These are phyloP conservation scores for Mortierella sp. DNA, from an alignment of 371 early-diverging fungal species.

Conservation along the genomic window DNA sequence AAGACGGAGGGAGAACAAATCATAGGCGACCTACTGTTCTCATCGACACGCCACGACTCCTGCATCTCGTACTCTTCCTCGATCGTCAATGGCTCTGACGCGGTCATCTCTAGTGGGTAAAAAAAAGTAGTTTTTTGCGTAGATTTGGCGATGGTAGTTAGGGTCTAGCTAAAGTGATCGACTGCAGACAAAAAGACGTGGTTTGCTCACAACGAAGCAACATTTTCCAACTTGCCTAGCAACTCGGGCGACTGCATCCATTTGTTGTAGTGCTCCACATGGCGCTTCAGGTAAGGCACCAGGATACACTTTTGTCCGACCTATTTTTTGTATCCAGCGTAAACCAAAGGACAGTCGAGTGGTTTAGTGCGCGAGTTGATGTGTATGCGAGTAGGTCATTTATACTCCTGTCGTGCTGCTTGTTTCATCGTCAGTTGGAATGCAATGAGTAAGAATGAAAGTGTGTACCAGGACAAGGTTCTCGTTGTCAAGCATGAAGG, in stretches of 20 bases:
- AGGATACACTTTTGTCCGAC: slow-evolving; percentile 76
- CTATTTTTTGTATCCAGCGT: slow-evolving; percentile 51
- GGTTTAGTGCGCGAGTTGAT: not conserved
- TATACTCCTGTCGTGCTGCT: not conserved
- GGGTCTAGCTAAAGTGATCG: not conserved
- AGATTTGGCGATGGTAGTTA: not conserved
- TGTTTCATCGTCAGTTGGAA: not conserved
- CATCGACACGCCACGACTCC: slow-evolving; percentile 87
- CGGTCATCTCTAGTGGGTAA: slow-evolving; percentile 84
- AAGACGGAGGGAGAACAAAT: not conserved
- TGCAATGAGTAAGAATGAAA: not conserved
- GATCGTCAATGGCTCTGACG: slow-evolving; percentile 91
- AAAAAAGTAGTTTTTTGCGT: not conserved
- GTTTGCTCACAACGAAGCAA: too few relatives aligned
- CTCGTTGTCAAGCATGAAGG: slow-evolving; percentile 7
- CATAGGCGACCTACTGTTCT: slow-evolving; percentile 70
- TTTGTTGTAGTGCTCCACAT: slow-evolving; percentile 90
- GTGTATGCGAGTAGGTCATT: not conserved
- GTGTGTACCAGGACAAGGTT: not conserved
- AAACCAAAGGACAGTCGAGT: slow-evolving; percentile 27
- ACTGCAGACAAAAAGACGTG: too few relatives aligned
- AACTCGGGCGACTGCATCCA: slow-evolving; percentile 96
- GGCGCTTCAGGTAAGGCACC: slow-evolving; percentile 89
- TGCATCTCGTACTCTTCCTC: slow-evolving; percentile 97
- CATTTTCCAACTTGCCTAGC: slow-evolving; percentile 63